phyloP scores from a whole-genome alignment of 805 yeast genomes.

The Saccharomycopsis fibuligera region DNA sequence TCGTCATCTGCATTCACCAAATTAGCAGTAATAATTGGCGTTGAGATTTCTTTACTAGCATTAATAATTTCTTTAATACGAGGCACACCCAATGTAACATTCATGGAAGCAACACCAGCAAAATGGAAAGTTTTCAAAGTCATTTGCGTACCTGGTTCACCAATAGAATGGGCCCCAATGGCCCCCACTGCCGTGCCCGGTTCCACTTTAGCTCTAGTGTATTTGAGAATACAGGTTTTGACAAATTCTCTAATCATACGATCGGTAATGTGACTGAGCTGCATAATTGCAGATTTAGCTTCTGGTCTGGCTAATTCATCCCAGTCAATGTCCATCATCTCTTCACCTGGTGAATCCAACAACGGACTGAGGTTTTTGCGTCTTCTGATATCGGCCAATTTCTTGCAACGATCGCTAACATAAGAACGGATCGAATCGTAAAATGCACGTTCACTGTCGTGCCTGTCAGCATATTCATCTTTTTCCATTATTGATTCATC shows the following conservation, averaged over 20 bases:
- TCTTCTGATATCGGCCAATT: conserved; percentile 51
- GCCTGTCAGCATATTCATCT: conserved; percentile 69
- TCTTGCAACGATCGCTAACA: conserved; percentile 47
- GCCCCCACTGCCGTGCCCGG: conserved; percentile 99
- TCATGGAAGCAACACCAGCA: conserved; percentile 99
- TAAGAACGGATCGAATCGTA: conserved; percentile 69
- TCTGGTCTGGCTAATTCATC: conserved; percentile 33
- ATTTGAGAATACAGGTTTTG: conserved; percentile 71
- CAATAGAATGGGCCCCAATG: conserved; percentile 97
- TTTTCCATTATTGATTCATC: conserved; percentile 37
- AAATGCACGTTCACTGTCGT: conserved; percentile 82
- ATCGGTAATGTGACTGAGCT: conserved; percentile 60
- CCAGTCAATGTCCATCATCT: conserved; percentile 28
- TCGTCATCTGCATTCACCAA: conserved; percentile 91
- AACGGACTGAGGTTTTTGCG: conserved; percentile 43
- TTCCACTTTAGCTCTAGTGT: conserved; percentile 85
- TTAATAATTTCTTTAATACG: conserved; percentile 98
- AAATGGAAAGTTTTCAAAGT: conserved; percentile 94
- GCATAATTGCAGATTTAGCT: conserved; percentile 47
- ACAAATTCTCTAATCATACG: conserved; percentile 59
- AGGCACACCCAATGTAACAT: conserved; percentile 97
- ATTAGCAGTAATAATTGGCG: conserved; percentile 94
- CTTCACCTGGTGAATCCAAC: conserved; percentile 39
- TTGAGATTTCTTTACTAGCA: conserved; percentile 90
- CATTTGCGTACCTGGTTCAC: conserved; percentile 99